Evolutionary conservation across 2,329 filamentous ascomycete genomes (phyloP).

Genomic region (Cladophialophora bantiana): DNA sequence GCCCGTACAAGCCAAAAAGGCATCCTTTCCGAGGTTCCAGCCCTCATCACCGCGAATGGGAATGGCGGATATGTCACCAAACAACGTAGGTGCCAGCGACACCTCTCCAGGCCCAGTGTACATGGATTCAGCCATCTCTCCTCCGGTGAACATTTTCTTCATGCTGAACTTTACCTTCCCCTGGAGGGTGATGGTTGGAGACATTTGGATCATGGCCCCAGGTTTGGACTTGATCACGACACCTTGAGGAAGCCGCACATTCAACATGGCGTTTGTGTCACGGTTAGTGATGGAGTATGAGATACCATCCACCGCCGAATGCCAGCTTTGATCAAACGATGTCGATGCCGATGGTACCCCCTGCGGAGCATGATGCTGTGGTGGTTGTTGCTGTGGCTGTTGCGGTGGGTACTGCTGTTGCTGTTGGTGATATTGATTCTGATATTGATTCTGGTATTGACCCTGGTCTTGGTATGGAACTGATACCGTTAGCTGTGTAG

Average conservation of each 20-base stretch:
- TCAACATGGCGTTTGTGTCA: slow-evolving; percentile 34
- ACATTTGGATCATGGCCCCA: slow-evolving; percentile 37
- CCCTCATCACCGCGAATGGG: slow-evolving; percentile 25
- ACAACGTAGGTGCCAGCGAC: slow-evolving; percentile 29
- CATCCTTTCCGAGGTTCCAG: slow-evolving; percentile 35
- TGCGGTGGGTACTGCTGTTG: slow-evolving; percentile 6
- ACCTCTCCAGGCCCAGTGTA: slow-evolving; percentile 31
- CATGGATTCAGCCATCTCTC: slow-evolving; percentile 30
- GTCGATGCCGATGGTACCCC: neutral
- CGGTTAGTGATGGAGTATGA: slow-evolving; percentile 34
- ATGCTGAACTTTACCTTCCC: slow-evolving; percentile 36
- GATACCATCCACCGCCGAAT: slow-evolving; percentile 18
- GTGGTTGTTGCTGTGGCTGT: slow-evolving; percentile 9
- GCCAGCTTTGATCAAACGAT: slow-evolving; percentile 6
- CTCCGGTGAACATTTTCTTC: slow-evolving; percentile 35
- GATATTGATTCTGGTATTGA: slow-evolving; percentile 17
- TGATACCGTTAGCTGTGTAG: neutral
- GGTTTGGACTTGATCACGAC: slow-evolving; percentile 29
- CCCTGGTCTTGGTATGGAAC: slow-evolving; percentile 21
- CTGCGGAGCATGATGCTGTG: slow-evolving; percentile 15
- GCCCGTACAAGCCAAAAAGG: slow-evolving; percentile 30
- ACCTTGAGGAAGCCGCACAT: slow-evolving; percentile 24
- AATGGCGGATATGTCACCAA: slow-evolving; percentile 33
- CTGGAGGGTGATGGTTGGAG: slow-evolving; percentile 26
- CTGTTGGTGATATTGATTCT: slow-evolving; percentile 13